These are phyloP conservation scores for Erucastrum elatum DNA, from an alignment of 345 rosid genomes.

Conservation along the genomic window DNA sequence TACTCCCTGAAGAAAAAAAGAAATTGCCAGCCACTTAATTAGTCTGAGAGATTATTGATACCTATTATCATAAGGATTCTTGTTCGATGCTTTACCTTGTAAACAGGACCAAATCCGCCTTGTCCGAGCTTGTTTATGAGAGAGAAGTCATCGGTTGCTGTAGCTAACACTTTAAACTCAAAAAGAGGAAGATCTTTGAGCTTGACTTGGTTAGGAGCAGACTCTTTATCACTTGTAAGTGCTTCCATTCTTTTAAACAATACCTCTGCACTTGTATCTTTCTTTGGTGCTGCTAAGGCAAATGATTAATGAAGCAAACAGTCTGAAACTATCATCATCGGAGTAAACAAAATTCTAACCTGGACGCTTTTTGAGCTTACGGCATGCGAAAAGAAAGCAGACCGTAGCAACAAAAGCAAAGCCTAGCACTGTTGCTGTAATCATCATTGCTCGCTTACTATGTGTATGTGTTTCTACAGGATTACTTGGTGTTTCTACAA, in stretches of 20 bases:
- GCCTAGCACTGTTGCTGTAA: slow-evolving; percentile 13
- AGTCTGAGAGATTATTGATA: slow-evolving; percentile 1
- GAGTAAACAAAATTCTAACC: slow-evolving; percentile 13
- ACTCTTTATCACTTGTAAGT: not conserved
- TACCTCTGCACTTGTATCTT: slow-evolving; percentile 28
- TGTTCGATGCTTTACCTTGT: slow-evolving; percentile 13
- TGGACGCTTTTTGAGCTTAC: slow-evolving; percentile 17
- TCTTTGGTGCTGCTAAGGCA: slow-evolving; percentile 5
- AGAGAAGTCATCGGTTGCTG: not conserved
- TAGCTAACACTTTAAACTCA: not conserved
- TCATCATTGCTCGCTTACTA: slow-evolving; percentile 16
- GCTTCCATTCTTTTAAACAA: slow-evolving; percentile 15
- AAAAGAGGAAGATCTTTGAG: not conserved
- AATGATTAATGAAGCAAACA: not conserved
- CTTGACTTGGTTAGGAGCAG: not conserved
- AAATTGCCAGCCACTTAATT: not conserved
- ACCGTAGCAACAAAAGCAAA: not conserved
- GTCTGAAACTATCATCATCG: not conserved
- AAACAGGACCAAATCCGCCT: not conserved
- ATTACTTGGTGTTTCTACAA: not conserved
- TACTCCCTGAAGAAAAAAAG: not conserved
- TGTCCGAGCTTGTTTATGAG: not conserved
- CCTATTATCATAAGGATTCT: slow-evolving; percentile 27
- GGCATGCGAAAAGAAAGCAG: slow-evolving; percentile 29
- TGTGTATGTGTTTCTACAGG: slow-evolving; percentile 16